Evolutionary conservation across 805 yeast genomes (phyloP).

Genomic region (Ogataea paraovalis): DNA sequence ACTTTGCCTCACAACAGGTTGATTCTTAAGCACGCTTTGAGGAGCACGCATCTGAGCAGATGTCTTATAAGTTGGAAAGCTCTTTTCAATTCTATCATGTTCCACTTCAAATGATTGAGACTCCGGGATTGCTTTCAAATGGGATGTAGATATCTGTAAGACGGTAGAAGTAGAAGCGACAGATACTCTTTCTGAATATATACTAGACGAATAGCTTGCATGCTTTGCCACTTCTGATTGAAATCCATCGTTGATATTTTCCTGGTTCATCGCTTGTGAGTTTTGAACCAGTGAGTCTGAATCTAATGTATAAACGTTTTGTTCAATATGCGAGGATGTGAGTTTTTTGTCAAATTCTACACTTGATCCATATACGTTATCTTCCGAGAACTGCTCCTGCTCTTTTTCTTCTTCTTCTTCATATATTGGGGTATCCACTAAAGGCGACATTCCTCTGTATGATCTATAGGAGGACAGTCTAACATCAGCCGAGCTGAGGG

Average conservation of each 20-base stretch:
- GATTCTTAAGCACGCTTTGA: neutral
- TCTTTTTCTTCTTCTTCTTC: constrained; percentile 22
- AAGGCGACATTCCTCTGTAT: constrained; percentile 14
- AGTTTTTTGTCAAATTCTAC: neutral
- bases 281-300: neutral
- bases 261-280: neutral
- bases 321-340: neutral
- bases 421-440: constrained; percentile 14
- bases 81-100: neutral
- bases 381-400: neutral
- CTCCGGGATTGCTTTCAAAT: constrained; percentile 12
- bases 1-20: constrained; percentile 8
- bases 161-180: neutral
- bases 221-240: constrained; percentile 7
- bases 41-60: neutral
- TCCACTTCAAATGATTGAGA: constrained; percentile 10
- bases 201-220: constrained; percentile 19
- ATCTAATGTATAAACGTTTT: neutral
- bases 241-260: too few species aligned
- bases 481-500: constrained; percentile 12
- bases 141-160: neutral
- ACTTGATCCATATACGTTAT: neutral
- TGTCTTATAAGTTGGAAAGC: neutral
- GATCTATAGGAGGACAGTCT: constrained; percentile 13
- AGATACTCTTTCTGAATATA: constrained; percentile 18